phyloP scores from a whole-genome alignment of 805 yeast genomes.

The Vanderwaltozyma tropicalis region DNA sequence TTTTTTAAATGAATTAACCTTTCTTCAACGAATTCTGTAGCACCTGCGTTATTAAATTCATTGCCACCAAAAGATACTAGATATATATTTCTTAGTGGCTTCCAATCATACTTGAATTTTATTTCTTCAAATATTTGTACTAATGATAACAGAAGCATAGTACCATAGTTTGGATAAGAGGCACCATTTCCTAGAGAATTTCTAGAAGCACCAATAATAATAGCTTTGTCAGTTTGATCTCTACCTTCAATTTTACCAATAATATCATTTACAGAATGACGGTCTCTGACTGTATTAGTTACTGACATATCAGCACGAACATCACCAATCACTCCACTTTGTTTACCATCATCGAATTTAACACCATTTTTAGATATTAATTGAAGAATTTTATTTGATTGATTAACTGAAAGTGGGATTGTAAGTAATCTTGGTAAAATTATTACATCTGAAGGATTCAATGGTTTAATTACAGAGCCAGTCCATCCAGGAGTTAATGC shows the following conservation, averaged over 20 bases:
- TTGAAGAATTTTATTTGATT: constrained; percentile 38
- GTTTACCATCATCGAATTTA: constrained; percentile 12
- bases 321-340: constrained; percentile 15
- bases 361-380: constrained; percentile 18
- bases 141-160: constrained; percentile 60
- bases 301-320: constrained; percentile 25
- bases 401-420: constrained; percentile 67
- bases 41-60: constrained; percentile 72
- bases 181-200: constrained; percentile 77
- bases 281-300: constrained; percentile 36
- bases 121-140: constrained; percentile 57
- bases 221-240: constrained; percentile 64
- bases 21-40: constrained; percentile 64
- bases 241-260: constrained; percentile 68
- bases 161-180: constrained; percentile 59
- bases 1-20: constrained; percentile 42
- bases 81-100: constrained; percentile 70
- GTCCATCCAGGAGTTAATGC: constrained; percentile 67
- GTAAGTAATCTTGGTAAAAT: constrained; percentile 65
- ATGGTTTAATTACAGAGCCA: constrained; percentile 34
- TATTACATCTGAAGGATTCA: constrained; percentile 36
- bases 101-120: constrained; percentile 61
- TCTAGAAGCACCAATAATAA: constrained; percentile 74
- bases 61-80: constrained; percentile 80
- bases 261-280: constrained; percentile 70